Conservation (phyloP, 148 eudicot genomes). For the Chenopodium formosanum region DNA sequence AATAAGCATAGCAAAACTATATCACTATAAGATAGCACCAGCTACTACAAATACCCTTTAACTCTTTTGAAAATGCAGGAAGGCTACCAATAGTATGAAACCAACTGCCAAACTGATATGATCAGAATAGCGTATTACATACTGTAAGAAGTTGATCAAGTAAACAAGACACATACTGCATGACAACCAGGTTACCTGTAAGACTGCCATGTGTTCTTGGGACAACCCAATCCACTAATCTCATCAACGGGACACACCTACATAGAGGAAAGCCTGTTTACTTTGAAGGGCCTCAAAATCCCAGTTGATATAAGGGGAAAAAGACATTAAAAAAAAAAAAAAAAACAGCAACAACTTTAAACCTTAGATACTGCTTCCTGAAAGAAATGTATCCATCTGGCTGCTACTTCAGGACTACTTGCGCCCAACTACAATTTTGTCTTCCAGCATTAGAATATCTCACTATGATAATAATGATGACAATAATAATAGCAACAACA, state of each 20-base stretch:
- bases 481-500: background rate
- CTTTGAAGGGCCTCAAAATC: background rate
- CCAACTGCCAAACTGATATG: background rate
- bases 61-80: too few species aligned
- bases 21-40: too few species aligned
- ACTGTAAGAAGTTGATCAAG: constrained; percentile 2
- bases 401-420: constrained; percentile 69
- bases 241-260: constrained; percentile 42
- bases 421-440: constrained; percentile 52
- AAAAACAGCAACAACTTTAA: background rate
- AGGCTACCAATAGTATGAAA: background rate
- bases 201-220: constrained; percentile 38
- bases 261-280: constrained; percentile 9
- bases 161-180: background rate
- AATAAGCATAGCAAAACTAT: background rate
- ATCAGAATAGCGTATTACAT: background rate
- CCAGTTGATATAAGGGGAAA: background rate
- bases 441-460: background rate
- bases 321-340: too few species aligned
- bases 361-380: constrained; percentile 59
- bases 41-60: too few species aligned
- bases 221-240: constrained; percentile 27
- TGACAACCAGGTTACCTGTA: constrained; percentile 39
- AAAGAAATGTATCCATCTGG: constrained; percentile 62
- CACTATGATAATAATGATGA: background rate